These are phyloP conservation scores for Olyra latifolia DNA, from an alignment of 176 grass and related monocot genomes.

Conservation along the genomic window DNA sequence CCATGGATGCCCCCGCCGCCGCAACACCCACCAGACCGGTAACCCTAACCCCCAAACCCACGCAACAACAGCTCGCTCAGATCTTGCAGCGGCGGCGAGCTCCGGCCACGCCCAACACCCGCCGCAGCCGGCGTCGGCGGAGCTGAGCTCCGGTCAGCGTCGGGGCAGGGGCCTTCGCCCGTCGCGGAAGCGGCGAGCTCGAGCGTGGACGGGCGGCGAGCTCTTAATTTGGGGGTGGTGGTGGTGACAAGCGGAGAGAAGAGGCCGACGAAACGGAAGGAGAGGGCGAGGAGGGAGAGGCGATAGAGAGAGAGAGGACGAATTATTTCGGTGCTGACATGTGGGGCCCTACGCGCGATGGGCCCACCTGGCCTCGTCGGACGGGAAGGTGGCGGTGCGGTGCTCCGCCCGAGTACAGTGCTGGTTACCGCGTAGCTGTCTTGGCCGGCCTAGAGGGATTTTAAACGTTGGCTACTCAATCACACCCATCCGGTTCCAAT, in stretches of 20 bases:
- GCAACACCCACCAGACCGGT: not conserved
- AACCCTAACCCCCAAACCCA: not conserved
- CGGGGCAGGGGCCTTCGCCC: not conserved
- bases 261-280: conserved; percentile 31
- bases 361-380: not conserved
- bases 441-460: conserved; percentile 22
- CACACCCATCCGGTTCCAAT: not conserved
- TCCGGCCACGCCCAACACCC: conserved; percentile 22
- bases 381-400: not conserved
- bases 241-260: not conserved
- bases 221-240: conserved; percentile 23
- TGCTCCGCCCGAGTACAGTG: conserved; percentile 9
- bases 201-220: not conserved
- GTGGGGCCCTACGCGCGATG: not conserved
- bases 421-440: not conserved
- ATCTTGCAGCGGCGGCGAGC: conserved; percentile 37
- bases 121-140: not conserved
- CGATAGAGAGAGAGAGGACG: conserved; percentile 30
- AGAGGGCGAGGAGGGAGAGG: conserved; percentile 43
- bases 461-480: conserved; percentile 3
- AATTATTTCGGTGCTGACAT: conserved; percentile 27
- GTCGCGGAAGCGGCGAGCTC: not conserved
- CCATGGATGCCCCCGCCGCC: conserved; percentile 48
- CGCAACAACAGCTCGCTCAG: not conserved
- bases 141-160: not conserved